Base-by-base conservation (phyloP, 2,329 filamentous ascomycete genomes). In the Beauveria sp. region DNA sequence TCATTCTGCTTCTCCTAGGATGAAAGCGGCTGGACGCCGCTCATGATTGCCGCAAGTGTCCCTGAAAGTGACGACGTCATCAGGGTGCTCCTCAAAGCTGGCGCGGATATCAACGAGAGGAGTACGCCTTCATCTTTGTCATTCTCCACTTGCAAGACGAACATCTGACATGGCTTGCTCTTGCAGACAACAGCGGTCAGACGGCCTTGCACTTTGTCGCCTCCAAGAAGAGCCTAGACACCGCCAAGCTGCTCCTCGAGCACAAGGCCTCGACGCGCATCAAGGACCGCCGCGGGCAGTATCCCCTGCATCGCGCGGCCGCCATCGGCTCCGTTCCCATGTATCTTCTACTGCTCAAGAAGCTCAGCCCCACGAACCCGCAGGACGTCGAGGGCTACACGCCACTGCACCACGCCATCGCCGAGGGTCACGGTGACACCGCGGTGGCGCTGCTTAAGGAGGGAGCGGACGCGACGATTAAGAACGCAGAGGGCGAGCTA, bases 141-240 rank as follows among this genome's bases (percentile, higher is more conserved):
- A 5, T 7, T 14, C 42, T 12, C 3, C 16, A 22, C n/a, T 18
- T 38, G 5, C 47, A 12, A 24, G 4, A 5, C n/a, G 9, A 16
- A 2, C 22, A 40, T 43, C 49, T 38, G 45, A 59, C 40, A 46
- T 6, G 18, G 18, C 18, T 6, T 10, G 6, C 24, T 18, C 8
- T 7, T 40, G 12, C n/a, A 88, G 86, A 88, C 69, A 81, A 85
- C 71, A 84, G 77, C 63, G 87, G 87, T 63, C 88, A 96, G 84
- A 96, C 92, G 24, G 91, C 89, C 10, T 83, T 99, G 22, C 93
- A 98, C 74, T 96, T 98, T 71, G 86, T 92, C 54, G 88, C 90
- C 16, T 96, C 92, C 38, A 99, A 99, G 75, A 86, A 85, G 69
- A 93, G 96, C 71, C 78, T 97, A 50, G 90, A 96, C 65, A 81